phyloP scores from a whole-genome alignment of 108 stramenopile species.

The Discostella stelligeroides region DNA sequence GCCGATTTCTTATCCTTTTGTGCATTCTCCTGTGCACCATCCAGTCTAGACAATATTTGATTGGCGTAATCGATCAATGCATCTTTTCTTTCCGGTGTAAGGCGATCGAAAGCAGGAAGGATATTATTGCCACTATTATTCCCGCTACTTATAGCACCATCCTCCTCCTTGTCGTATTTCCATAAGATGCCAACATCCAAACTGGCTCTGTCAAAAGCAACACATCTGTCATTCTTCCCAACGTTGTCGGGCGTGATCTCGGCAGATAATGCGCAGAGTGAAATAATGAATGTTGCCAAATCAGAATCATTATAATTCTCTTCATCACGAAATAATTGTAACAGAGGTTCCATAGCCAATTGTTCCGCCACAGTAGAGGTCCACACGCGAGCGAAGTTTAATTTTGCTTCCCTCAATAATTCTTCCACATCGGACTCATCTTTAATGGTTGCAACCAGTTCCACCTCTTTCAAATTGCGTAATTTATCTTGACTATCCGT shows the following conservation, averaged over 20 bases:
- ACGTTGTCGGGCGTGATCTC: constrained; percentile 48
- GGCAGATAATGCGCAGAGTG: constrained; percentile 70
- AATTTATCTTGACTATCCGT: constrained; percentile 27
- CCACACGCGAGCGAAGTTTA: constrained; percentile 6
- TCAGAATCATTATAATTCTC: constrained; percentile 22
- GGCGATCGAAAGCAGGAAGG: constrained; percentile 17
- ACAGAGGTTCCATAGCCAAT: constrained; percentile 5
- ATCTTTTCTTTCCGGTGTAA: constrained; percentile 14
- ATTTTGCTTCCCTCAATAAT: constrained; percentile 7
- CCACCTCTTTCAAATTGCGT: constrained; percentile 9
- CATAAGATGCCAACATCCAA: constrained; percentile 61
- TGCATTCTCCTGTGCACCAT: constrained; percentile 24
- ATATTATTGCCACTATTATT: neutral
- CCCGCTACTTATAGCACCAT: neutral
- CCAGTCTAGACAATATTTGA: constrained; percentile 13
- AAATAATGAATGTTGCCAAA: constrained; percentile 55
- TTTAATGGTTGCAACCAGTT: neutral
- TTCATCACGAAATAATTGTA: neutral
- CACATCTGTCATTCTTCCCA: constrained; percentile 41
- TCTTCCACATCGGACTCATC: constrained; percentile 15
- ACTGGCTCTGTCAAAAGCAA: constrained; percentile 63
- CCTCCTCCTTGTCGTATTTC: constrained; percentile 22
- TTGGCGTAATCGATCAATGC: constrained; percentile 24
- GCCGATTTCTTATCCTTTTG: constrained; percentile 6
- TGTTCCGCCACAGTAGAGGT: neutral